Base-by-base conservation (phyloP, 2,329 filamentous ascomycete genomes). In the Lachnellula cervina region DNA sequence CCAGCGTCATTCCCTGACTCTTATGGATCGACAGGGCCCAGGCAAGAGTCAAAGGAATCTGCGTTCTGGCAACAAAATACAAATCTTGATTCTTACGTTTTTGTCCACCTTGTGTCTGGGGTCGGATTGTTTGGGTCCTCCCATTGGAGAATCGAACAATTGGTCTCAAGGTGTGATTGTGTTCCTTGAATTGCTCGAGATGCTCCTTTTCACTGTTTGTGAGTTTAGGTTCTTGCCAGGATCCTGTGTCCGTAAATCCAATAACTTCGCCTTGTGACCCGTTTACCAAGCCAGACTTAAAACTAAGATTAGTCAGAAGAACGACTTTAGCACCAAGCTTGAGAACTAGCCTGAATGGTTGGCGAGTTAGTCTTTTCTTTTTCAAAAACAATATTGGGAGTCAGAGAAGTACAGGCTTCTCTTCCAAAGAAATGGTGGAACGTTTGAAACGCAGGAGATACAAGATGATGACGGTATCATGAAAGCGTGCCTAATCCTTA, bases 1-100 rank as follows among this genome's bases (percentile, higher is more conserved):
- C 51, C 5, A 68, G 48, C 0, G 92, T 97, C 72, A 97, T 92
- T 1, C 92, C 92, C 69, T 97, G 92, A 0, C 92, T 92, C 73
- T 97, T 97, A 77, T 99, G 93, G 55, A 99, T 97, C 1, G 90
- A 96, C 32, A 97, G 74, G 1, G 94, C 93, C 93, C 93, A 97
- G 0, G 92, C 93, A 21, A 97, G 77, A 53, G 96, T 96, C 48
- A 97, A 78, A 0, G 94, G 94, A 5, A 83, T 72, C 58, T 83
- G 80, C 5, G 62, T 66, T 23, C 71, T 46, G 17, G 54, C 60
- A 3, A 61, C 57, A 1, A 62, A 34, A 47, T 65, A 67, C 19
- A 54, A 53, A 25, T 57, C 55, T 4, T 40, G 9, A 5, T 48
- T 52, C 0, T 53, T 32, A 3, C 62, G 59, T 40, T 56, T 56